Base-by-base conservation (phyloP, 1,284 basidiomycete genomes). In the Austroboletus rostrupii region DNA sequence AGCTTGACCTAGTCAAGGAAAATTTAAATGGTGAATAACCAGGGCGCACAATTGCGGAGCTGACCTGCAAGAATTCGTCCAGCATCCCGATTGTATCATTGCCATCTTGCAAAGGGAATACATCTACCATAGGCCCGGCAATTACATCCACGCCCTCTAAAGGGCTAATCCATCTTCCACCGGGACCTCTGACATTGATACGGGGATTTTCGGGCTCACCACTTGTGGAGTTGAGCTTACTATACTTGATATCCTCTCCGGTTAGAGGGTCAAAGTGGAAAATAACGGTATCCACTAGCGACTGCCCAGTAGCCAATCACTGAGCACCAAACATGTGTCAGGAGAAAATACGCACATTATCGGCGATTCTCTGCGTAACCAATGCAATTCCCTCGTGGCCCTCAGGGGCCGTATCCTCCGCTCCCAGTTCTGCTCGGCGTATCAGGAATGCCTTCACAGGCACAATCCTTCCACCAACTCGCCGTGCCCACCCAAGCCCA, bases 241-340 rank as follows among this genome's bases (percentile, higher is more conserved):
- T 57, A n/a, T 57, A 59, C 26, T 50, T 57, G 5, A 72, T 69
- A 51, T 86, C 81, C 26, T 77, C 75, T 21, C 92, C 92, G 0
- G 87, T 92, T 39, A 90, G 68, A 0, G 88, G 87, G 57, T 93
- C 78, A 46, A 95, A 70, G 56, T 91, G 87, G 73, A 85, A 93
- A 13, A 86, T 61, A 3, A 92, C 81, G 0, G 89, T 86, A 56
- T 87, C 83, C 16, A 80, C 72, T 35, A 82, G 70, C 13, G 72
- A 67, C 61, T 62, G 41, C 44, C 29, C 41, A 12, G 6, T 12
- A 23, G 29, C 33, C 5, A 8, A 40, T 67, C 49, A 65, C 45
- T n/a, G 45, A 16, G n/a, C 7, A 38, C 14, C 19, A 23, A 40
- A 21, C 41, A 40, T 11, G 14, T 12, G 32, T 37, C 8, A 4